Conservation (phyloP, 805 yeast species). For the Priceomyces fermenticarens region DNA sequence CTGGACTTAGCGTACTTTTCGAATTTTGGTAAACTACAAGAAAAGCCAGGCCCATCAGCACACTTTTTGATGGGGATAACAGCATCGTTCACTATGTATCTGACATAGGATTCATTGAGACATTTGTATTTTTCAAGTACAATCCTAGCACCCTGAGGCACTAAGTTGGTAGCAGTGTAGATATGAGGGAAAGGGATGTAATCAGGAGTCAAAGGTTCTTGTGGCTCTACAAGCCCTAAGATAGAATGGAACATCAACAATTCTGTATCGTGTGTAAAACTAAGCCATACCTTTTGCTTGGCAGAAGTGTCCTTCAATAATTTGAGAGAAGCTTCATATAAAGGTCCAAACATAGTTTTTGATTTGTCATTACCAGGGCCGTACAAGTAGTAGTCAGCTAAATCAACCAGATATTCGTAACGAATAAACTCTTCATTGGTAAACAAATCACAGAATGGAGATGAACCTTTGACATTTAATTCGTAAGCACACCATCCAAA, state of each 20-base stretch:
- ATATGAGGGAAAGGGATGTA: constrained; percentile 19
- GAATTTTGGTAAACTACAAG: constrained; percentile 26
- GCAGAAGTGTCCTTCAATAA: constrained; percentile 40
- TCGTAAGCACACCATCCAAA: constrained; percentile 71
- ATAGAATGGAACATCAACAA: constrained; percentile 57
- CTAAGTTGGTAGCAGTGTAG: constrained; percentile 36
- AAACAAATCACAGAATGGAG: constrained; percentile 62
- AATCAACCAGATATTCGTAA: constrained; percentile 56
- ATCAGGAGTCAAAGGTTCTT: constrained; percentile 37
- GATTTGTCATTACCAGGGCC: constrained; percentile 60
- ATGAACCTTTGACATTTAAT: constrained; percentile 59
- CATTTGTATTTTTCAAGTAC: constrained; percentile 50
- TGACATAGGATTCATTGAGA: constrained; percentile 39
- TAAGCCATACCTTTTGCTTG: constrained; percentile 52
- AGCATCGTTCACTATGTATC: constrained; percentile 52
- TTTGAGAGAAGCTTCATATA: constrained; percentile 42
- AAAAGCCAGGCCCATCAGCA: constrained; percentile 53
- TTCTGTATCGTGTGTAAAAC: constrained; percentile 70
- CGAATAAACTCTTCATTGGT: constrained; percentile 61
- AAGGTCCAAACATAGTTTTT: constrained; percentile 55
- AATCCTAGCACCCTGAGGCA: constrained; percentile 58
- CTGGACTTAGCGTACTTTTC: constrained; percentile 8
- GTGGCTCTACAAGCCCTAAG: constrained; percentile 49
- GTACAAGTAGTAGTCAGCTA: constrained; percentile 53
- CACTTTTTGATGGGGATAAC: constrained; percentile 50